Base-by-base conservation (phyloP, 352 stramenopile species). In the Saprolegnia parasitica region DNA sequence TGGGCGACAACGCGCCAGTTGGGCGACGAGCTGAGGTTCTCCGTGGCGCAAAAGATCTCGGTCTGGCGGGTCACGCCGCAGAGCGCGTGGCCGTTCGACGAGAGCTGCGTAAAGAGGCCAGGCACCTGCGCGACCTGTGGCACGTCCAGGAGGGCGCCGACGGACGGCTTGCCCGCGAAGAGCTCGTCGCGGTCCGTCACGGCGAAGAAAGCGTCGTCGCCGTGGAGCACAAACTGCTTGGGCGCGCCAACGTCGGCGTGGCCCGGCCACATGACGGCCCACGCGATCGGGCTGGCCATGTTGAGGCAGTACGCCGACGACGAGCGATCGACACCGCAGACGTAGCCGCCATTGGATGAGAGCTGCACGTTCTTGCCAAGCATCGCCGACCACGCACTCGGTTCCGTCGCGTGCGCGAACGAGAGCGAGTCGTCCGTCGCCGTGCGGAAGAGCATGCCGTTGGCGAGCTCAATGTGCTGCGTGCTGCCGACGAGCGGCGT, bases 401-500 rank as follows among this genome's bases (percentile, higher is more conserved):
- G 24, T 24, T 2, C 24, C 24, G 24, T 11, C 24, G 24, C 52
- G 35, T 60, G 24, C 8, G 52, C 52, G 20, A 21, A 60, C 52
- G 52, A 60, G n/a, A 60, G 52, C 52, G 52, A 60, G 35, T 60
- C 35, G 52, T 60, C 52, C 24, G 35, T 40, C 24, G 24, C 35
- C 24, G 52, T 9, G 20, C 52, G 52, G 52, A 60, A 60, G 24
- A 60, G 35, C 52, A 60, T 60, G n/a, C 52, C n/a, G 20, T 60
- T 24, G 35, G 52, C n/a, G 20, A 60, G 52, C 52, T 60, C 52
- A 24, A 60, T 40, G 52, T 60, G 52, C n/a, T 60, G 24, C 24
- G 52, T 60, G 35, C 9, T 40, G 24, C 35, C 35, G 3, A 40
- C 52, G 20, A 60, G 24, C 24, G 24, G 52, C 35, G 24, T 60